Percentiles rank a stretch among this genome's conserved stretches.
Conservation (phyloP, 257 asterid species). For the Jasminum sambac region DNA sequence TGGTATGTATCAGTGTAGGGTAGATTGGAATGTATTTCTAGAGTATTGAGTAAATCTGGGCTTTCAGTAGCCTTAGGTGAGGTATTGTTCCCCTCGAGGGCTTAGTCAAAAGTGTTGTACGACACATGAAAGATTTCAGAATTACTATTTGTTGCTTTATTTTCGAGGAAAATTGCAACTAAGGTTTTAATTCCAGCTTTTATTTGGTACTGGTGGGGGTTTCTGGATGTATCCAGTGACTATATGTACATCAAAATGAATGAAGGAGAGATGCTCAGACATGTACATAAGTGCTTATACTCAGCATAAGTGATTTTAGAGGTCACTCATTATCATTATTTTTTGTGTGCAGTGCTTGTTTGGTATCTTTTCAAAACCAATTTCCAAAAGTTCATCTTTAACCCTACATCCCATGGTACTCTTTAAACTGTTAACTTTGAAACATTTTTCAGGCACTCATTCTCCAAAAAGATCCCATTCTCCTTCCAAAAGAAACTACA, state of each 20-base stretch:
- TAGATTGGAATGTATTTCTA: background rate
- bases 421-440: too few species aligned
- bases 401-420: too few species aligned
- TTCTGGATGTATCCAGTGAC: background rate
- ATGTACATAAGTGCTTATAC: background rate
- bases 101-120: background rate
- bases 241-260: background rate
- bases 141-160: background rate
- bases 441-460: too few species aligned
- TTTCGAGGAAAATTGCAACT: background rate
- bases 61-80: background rate
- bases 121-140: background rate
- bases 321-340: background rate
- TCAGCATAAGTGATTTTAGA: background rate
- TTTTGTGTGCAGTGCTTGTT: background rate
- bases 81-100: background rate
- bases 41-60: background rate
- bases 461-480: too few species aligned
- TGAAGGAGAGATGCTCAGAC: background rate
- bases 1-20: background rate
- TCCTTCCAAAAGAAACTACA: too few species aligned
- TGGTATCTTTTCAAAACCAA: too few species aligned
- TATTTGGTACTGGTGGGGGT: background rate
- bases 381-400: too few species aligned
- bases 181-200: background rate